Evolutionary conservation across 2,329 filamentous ascomycete species (phyloP).

Genomic region (Xylaria sp.): DNA sequence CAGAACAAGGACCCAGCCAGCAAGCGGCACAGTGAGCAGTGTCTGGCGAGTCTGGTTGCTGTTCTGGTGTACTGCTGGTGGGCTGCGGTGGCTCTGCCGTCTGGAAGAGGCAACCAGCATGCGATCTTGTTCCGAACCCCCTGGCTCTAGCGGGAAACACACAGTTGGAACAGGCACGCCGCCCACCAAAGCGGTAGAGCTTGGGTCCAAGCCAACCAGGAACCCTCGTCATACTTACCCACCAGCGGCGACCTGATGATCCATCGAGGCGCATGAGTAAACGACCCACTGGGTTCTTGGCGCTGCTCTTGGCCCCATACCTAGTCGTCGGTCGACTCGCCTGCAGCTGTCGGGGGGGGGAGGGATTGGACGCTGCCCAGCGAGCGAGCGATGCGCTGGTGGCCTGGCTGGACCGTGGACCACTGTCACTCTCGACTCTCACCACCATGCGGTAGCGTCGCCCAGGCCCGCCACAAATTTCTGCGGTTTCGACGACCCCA

Average conservation of each 20-base stretch:
- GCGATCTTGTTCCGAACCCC: conserved; percentile 35
- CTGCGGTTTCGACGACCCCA: conserved; percentile 37
- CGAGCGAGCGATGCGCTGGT: conserved; percentile 31
- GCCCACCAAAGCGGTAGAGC: conserved; percentile 7
- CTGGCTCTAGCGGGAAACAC: conserved; percentile 41
- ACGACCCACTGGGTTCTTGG: conserved; percentile 40
- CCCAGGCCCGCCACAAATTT: conserved; percentile 41
- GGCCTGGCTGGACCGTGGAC: conserved; percentile 27
- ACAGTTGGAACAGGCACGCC: conserved; percentile 40
- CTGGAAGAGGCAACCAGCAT: conserved; percentile 38
- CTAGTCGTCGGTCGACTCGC: conserved; percentile 25
- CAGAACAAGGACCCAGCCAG: conserved; percentile 13
- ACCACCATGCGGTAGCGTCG: conserved; percentile 37
- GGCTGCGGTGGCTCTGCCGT: conserved; percentile 5
- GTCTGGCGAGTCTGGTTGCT: background rate
- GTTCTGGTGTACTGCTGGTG: background rate
- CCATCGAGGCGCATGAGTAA: conserved; percentile 36
- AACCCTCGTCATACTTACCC: conserved; percentile 26
- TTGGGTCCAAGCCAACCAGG: conserved; percentile 30
- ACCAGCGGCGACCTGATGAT: conserved; percentile 37
- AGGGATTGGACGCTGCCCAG: conserved; percentile 26
- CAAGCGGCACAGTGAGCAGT: conserved; percentile 30
- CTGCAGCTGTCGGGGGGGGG: conserved; percentile 36
- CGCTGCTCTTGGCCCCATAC: conserved; percentile 35
- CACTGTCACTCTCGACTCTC: conserved; percentile 35